A percentile compares a stretch with the other conserved stretches of the same genome.
Conservation (phyloP, 2,329 filamentous ascomycete species). For the Penicillium psychrosexuale region DNA sequence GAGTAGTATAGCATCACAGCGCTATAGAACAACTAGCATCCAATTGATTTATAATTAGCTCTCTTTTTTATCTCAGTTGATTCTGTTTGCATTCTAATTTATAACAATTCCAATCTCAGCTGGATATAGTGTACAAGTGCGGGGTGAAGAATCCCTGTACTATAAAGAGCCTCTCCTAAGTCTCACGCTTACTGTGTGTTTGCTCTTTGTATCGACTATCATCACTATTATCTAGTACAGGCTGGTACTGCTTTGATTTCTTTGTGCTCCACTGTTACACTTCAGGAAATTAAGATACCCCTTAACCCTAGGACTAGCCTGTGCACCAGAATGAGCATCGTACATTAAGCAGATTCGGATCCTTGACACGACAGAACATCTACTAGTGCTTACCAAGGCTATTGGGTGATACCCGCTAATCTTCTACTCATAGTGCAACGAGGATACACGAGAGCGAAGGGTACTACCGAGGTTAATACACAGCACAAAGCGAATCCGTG, state of each 20-base stretch:
- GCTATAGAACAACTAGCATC: too few species aligned
- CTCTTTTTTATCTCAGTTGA: too few species aligned
- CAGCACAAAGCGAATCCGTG: neutral
- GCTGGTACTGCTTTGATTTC: neutral
- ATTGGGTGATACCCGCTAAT: neutral
- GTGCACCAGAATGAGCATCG: slow-evolving; percentile 8
- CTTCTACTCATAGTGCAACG: neutral
- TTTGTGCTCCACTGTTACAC: neutral
- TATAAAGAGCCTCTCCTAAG: neutral
- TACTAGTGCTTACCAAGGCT: neutral
- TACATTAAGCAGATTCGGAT: slow-evolving; percentile 23
- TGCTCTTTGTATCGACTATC: neutral
- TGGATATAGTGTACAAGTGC: neutral
- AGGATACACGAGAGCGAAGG: neutral
- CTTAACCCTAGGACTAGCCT: slow-evolving; percentile 15
- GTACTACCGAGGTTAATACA: neutral
- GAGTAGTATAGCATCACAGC: neutral
- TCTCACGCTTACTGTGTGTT: neutral
- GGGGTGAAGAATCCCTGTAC: neutral
- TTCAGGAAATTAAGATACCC: slow-evolving; percentile 11
- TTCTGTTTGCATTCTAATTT: neutral
- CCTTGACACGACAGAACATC: neutral
- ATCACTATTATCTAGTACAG: neutral
- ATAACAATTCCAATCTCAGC: neutral
- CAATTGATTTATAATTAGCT: neutral